Percentiles rank a stretch among this genome's conserved stretches.
Conservation (phyloP, 1,284 basidiomycete genomes). For the Ustilago tritici region DNA sequence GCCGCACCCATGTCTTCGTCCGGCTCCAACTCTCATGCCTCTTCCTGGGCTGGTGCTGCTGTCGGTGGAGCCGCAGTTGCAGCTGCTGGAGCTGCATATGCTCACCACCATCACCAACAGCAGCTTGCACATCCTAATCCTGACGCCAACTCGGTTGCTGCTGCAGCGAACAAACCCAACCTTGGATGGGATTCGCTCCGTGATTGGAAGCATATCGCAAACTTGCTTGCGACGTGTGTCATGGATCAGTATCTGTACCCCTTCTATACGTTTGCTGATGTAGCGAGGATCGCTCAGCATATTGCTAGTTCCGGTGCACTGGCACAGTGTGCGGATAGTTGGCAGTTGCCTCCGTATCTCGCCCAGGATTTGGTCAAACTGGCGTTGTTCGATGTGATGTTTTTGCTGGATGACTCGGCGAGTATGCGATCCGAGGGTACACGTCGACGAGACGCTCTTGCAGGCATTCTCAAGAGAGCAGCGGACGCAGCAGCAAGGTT, state of each 20-base stretch:
- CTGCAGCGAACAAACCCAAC: conserved; percentile 35
- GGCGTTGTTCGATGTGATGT: conserved; percentile 62
- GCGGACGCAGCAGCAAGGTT: conserved; percentile 59
- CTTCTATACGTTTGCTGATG: conserved; percentile 55
- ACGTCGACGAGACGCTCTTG: conserved; percentile 40
- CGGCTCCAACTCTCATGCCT: conserved; percentile 21
- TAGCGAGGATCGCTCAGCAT: conserved; percentile 52
- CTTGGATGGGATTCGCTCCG: conserved; percentile 47
- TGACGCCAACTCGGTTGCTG: background rate
- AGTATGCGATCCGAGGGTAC: conserved; percentile 51
- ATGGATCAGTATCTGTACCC: conserved; percentile 62
- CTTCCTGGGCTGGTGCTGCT: conserved; percentile 31
- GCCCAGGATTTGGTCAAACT: conserved; percentile 63
- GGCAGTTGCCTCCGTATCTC: conserved; percentile 60
- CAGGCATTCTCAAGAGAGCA: conserved; percentile 49
- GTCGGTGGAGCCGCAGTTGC: conserved; percentile 46
- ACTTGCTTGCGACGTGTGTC: conserved; percentile 56
- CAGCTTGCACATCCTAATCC: conserved; percentile 16
- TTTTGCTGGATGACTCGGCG: conserved; percentile 60
- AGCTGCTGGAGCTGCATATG: conserved; percentile 44
- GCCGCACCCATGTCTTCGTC: conserved; percentile 19
- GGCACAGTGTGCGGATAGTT: conserved; percentile 49
- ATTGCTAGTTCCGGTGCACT: conserved; percentile 53
- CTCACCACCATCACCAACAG: conserved; percentile 40
- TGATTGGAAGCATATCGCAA: conserved; percentile 56